Evolutionary conservation across 768 basidiomycete genomes (phyloP), one percentile per base, ranked within the genome.

Genomic region (Albatrellus ellisii): DNA sequence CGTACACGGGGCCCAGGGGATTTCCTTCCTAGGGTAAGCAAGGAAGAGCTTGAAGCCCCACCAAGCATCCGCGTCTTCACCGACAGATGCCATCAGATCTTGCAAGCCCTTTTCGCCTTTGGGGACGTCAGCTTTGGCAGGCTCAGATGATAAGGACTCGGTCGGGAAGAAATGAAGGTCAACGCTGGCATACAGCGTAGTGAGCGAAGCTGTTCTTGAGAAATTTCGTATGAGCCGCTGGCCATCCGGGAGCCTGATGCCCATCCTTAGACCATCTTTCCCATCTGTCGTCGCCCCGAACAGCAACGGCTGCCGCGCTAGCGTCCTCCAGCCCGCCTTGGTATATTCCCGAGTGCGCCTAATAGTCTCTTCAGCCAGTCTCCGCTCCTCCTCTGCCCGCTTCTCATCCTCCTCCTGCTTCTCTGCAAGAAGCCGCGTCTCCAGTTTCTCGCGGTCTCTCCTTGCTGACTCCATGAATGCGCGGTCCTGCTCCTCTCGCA

Each of bases 401-500:
- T 65, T 57, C 39, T 62, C 56, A 45, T 63, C 67, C 31, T 46
- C 52, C 22, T 56, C 60, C 20, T 49, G 53, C 42, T 52, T 47
- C 44, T 52, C 56, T 35, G 56, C 52, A 47, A 60, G 57, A 29
- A 52, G 49, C 45, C 55, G 56, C 45, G 50, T 47, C 43, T 53
- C 56, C 29, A 52, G 58, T 37, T 59, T 63, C 39, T 67, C 69
- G 20, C 69, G 64, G 56, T 95, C 92, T 4, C 72, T 61, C 27
- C 64, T 54, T 2, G 74, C 78, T 0, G 78, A 68, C 40, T 79
- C 75, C 28, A 63, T 62, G 57, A 87, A 88, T 1, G 86, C 85
- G 7, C 72, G 67, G 52, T 94, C 91, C 52, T 91, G 89, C 51
- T 85, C 81, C 21, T 77, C 81, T 10, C 90, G 70, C 15, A 90